These are phyloP conservation scores for Saksenaea oblongispora DNA, from an alignment of 371 early-diverging fungal genomes.

Conservation along the genomic window DNA sequence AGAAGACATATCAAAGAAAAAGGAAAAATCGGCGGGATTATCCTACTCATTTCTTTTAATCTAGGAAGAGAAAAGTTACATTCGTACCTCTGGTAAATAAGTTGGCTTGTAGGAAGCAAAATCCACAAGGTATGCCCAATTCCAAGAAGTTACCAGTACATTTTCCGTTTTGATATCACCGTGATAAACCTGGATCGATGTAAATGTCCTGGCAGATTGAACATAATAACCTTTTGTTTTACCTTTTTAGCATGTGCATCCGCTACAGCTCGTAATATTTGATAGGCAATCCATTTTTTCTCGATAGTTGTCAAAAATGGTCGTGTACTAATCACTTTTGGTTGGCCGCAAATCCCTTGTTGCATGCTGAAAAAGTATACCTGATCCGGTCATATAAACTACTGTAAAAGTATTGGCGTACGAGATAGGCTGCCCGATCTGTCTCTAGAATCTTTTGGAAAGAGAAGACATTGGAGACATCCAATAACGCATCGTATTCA, in stretches of 20 bases:
- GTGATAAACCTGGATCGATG: conserved; percentile 64
- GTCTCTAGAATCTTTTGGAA: conserved; percentile 86
- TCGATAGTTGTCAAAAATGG: conserved; percentile 87
- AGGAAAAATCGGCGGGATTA: conserved; percentile 93
- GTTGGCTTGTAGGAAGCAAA: conserved; percentile 92
- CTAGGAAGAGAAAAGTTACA: not conserved
- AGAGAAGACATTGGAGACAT: conserved; percentile 78
- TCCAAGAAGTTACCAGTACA: conserved; percentile 75
- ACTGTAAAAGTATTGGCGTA: conserved; percentile 85
- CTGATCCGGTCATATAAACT: conserved; percentile 94
- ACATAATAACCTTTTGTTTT: conserved; percentile 6
- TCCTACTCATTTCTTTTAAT: conserved; percentile 51
- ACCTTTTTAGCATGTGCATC: conserved; percentile 70
- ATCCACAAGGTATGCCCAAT: conserved; percentile 88
- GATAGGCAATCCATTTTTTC: conserved; percentile 94
- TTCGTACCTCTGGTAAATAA: conserved; percentile 79
- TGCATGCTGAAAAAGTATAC: conserved; percentile 34
- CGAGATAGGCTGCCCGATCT: conserved; percentile 84
- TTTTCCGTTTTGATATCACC: conserved; percentile 94
- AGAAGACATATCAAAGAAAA: conserved; percentile 89
- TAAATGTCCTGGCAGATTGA: not conserved
- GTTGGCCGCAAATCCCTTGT: not conserved
- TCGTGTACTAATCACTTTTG: conserved; percentile 67
- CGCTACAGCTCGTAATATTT: conserved; percentile 77
- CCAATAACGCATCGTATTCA: conserved; percentile 65